Conservation (phyloP, 768 basidiomycete species). For the Naganishia friedmannii region DNA sequence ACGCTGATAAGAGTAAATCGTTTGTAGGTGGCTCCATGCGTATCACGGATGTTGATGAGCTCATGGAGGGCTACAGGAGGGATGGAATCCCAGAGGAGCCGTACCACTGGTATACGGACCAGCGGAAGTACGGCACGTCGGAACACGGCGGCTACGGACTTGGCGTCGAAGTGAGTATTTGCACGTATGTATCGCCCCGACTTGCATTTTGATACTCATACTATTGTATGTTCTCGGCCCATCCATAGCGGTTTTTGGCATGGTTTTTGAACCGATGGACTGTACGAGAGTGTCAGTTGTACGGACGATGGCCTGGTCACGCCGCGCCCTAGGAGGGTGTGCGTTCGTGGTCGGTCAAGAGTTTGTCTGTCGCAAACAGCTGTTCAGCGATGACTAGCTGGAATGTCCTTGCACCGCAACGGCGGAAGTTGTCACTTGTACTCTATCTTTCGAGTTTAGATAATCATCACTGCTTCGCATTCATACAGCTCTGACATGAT, state of each 20-base stretch:
- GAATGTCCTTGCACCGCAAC: no score
- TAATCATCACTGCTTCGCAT: no score
- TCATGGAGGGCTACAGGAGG: constrained; percentile 81
- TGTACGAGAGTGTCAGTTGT: constrained; percentile 81
- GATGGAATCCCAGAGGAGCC: constrained; percentile 84
- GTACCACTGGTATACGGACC: constrained; percentile 97
- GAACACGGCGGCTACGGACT: constrained; percentile 97
- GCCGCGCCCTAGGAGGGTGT: constrained; percentile 44
- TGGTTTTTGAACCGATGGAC: constrained; percentile 93
- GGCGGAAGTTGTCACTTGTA: no score
- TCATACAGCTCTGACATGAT: no score
- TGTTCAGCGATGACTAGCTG: no score
- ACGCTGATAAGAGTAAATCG: background rate
- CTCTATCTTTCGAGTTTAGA: no score
- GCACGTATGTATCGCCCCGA: background rate
- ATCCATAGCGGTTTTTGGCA: constrained; percentile 79
- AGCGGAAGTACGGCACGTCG: constrained; percentile 96
- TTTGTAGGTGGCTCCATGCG: constrained; percentile 52
- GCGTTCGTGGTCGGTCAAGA: no score
- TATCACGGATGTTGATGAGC: constrained; percentile 62
- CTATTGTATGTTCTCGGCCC: background rate
- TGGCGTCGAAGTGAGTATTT: constrained; percentile 65
- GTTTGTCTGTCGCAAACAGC: no score
- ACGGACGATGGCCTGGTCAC: constrained; percentile 60
- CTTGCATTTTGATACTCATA: background rate